phyloP scores from a whole-genome alignment of 2,329 filamentous ascomycete species.

The Colletotrichum costaricense region DNA sequence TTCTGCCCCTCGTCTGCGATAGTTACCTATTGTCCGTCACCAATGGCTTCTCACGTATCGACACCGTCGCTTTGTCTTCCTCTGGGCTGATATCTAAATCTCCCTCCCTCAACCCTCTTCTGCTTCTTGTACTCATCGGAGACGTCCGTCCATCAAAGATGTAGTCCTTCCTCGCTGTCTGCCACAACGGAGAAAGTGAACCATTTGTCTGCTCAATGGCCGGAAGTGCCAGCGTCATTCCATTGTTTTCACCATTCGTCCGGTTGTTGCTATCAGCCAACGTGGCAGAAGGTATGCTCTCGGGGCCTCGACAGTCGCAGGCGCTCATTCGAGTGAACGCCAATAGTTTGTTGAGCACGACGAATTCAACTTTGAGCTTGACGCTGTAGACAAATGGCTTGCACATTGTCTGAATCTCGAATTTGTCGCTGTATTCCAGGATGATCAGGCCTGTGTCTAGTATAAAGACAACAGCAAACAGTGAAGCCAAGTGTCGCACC shows the following conservation, averaged over 20 bases:
- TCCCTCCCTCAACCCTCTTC: neutral
- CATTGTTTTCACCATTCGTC: neutral
- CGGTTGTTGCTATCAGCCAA: constrained; percentile 14
- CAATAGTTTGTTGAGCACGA: constrained; percentile 46
- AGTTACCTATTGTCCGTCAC: neutral
- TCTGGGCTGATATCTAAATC: neutral
- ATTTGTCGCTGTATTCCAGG: constrained; percentile 37
- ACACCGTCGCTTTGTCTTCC: neutral
- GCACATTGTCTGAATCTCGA: constrained; percentile 38
- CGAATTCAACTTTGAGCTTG: constrained; percentile 51
- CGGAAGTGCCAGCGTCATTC: neutral
- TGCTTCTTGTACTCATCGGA: neutral
- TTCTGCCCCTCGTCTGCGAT: no score
- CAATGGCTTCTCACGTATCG: neutral
- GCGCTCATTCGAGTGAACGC: constrained; percentile 29
- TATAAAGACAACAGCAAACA: constrained; percentile 49
- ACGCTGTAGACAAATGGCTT: constrained; percentile 45
- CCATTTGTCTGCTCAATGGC: constrained; percentile 24
- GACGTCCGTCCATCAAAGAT: constrained; percentile 4
- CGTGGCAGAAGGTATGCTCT: constrained; percentile 7
- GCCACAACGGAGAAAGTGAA: constrained; percentile 1
- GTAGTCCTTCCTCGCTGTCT: neutral
- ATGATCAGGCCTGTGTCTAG: constrained; percentile 46
- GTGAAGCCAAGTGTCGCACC: constrained; percentile 50
- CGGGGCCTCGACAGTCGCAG: constrained; percentile 25